phyloP scores from a whole-genome alignment of 768 basidiomycete species.

The Clavaria fumosa region DNA sequence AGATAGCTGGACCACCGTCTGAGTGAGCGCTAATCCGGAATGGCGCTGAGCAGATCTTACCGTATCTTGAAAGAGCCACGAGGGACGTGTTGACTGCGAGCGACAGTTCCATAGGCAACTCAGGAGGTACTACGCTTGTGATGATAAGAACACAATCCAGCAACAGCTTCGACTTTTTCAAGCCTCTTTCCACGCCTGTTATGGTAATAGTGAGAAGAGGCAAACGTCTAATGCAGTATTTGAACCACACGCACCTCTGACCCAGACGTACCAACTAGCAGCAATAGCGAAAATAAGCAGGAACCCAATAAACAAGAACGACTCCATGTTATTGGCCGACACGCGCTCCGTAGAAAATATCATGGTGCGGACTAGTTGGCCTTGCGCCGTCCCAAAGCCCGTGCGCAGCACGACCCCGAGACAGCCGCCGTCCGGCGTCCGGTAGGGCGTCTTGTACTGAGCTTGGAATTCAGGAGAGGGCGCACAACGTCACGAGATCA shows the following conservation, averaged over 20 bases:
- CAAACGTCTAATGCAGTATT: background rate
- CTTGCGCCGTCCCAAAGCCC: slow-evolving; percentile 95
- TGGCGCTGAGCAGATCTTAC: slow-evolving; percentile 30
- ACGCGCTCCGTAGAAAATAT: slow-evolving; percentile 96
- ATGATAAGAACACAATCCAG: slow-evolving; percentile 94
- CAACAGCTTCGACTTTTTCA: slow-evolving; percentile 90
- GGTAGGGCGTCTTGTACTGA: slow-evolving; percentile 28
- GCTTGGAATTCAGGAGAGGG: slow-evolving; percentile 11
- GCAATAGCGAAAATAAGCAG: slow-evolving; percentile 94
- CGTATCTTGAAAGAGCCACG: slow-evolving; percentile 84
- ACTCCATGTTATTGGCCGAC: slow-evolving; percentile 90
- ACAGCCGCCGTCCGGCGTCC: slow-evolving; percentile 85
- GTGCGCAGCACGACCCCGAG: slow-evolving; percentile 87
- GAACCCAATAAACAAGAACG: slow-evolving; percentile 97
- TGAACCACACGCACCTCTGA: slow-evolving; percentile 53
- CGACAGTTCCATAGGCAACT: slow-evolving; percentile 94
- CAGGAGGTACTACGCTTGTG: slow-evolving; percentile 95
- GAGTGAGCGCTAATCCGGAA: background rate
- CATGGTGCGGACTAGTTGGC: slow-evolving; percentile 96
- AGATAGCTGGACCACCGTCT: slow-evolving; percentile 53
- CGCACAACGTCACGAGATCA: background rate
- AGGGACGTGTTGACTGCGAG: slow-evolving; percentile 92
- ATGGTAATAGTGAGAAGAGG: background rate
- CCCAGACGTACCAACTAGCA: slow-evolving; percentile 97
- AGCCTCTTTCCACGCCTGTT: slow-evolving; percentile 73